Percentiles rank a stretch among this genome's conserved stretches.
Conservation (phyloP, 768 basidiomycete genomes). For the Hericium erinaceus region DNA sequence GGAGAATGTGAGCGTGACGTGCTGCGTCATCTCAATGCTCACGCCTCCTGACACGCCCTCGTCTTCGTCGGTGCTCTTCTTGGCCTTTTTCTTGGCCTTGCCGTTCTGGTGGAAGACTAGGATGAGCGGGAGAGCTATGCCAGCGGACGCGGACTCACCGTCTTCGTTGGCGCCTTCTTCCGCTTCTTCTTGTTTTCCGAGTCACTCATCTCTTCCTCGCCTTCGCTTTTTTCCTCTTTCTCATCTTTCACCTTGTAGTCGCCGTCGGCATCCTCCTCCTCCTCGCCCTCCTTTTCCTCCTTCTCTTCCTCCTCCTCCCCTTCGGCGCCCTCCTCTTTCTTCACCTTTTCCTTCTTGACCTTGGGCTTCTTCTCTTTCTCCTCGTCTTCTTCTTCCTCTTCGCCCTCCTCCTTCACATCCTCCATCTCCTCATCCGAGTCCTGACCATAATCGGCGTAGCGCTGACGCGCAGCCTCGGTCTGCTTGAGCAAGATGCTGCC, state of each 20-base stretch:
- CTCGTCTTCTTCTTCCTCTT: slow-evolving; percentile 33
- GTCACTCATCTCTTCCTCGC: slow-evolving; percentile 32
- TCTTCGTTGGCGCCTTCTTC: slow-evolving; percentile 42
- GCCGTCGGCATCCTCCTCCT: slow-evolving; percentile 36
- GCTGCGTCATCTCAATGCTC: slow-evolving; percentile 78
- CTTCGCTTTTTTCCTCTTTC: slow-evolving; percentile 19
- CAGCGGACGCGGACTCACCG: slow-evolving; percentile 26
- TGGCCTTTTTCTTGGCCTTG: slow-evolving; percentile 42
- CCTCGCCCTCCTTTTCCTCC: slow-evolving; percentile 29
- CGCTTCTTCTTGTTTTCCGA: slow-evolving; percentile 43
- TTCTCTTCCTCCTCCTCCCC: slow-evolving; percentile 43
- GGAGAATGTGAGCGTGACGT: slow-evolving; percentile 89
- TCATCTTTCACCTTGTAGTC: slow-evolving; percentile 23
- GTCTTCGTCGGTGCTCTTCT: slow-evolving; percentile 39
- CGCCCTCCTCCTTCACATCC: slow-evolving; percentile 34
- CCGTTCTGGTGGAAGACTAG: slow-evolving; percentile 14
- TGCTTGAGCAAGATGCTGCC: slow-evolving; percentile 80
- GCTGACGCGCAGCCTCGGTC: slow-evolving; percentile 30
- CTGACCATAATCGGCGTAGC: slow-evolving; percentile 14
- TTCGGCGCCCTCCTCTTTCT: slow-evolving; percentile 26
- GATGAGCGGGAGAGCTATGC: neutral
- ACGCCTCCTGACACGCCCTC: slow-evolving; percentile 45
- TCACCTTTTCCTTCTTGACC: slow-evolving; percentile 43
- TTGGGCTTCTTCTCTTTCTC: slow-evolving; percentile 39
- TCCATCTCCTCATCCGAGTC: slow-evolving; percentile 17